Base-by-base conservation (phyloP, 192 early-diverging fungal genomes). In the Rhizophagus clarus region DNA sequence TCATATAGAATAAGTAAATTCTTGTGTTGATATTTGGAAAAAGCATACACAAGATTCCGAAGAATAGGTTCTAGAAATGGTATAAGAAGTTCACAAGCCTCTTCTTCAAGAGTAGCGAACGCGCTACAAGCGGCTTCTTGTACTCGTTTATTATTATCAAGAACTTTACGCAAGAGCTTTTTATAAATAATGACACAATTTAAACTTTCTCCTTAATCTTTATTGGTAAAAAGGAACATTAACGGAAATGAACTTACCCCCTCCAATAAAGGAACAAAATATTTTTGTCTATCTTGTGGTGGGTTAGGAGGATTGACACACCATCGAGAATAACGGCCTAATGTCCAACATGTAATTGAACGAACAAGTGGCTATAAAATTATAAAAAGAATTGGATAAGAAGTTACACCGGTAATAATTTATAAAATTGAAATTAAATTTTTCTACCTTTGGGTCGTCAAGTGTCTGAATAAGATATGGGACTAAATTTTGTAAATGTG, bases 301-400 rank as follows among this genome's bases (percentile, higher is more conserved):
- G 87, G 73, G 80, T 88, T 89, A 60, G 85, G 82, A 28, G 88
- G 85, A 81, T 88, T 85, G 72, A 89, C 82, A 68, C 90, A 89
- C 97, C 97, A 98, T 66, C 89, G 88, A 34, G 93, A 89, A 83
- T 98, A 99, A 70, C 98, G 93, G 68, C 96, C 94, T 66, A 98
- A 87, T 40, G 98, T 96, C 98, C 98, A 99, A 87, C 98, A 99
- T 11, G 98, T 94, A 83, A 99, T 99, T 28, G 96, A 95, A 66
- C 97, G 93, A 45, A 99, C 95, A 76, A 98, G 89, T 9, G 97
- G 93, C 93, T 95, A 87, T 37, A 26, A 11, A 67, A 17, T 8
- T 22, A 60, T 9, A 40, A 37, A 71, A n/a, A 11, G 64, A 67
- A 67, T 67, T 31, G 14, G 6, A 29, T 4, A 22, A 26, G 24